A percentile compares a stretch with the other conserved stretches of the same genome.
These are phyloP conservation scores for Silene uniflora DNA, from an alignment of 148 eudicot genomes.

Conservation along the genomic window DNA sequence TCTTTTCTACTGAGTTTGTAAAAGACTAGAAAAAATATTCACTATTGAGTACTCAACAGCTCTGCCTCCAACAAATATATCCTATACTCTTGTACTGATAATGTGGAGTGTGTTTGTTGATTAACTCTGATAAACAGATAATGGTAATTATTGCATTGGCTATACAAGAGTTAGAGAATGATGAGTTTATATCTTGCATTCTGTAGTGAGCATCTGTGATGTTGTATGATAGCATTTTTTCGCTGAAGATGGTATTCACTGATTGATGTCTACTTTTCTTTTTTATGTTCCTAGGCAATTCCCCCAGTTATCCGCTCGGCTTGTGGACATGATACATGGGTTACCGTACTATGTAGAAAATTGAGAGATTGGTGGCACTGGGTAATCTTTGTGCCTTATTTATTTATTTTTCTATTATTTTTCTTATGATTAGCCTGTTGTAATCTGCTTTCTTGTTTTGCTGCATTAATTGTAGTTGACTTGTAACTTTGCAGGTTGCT, in stretches of 20 bases:
- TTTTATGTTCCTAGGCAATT: slow-evolving; percentile 54
- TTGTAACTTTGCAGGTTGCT: slow-evolving; percentile 63
- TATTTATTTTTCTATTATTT: background rate
- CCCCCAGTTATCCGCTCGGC: slow-evolving; percentile 94
- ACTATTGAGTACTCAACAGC: background rate
- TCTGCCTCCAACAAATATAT: background rate
- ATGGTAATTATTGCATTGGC: background rate
- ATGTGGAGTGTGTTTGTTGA: background rate
- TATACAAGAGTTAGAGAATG: background rate
- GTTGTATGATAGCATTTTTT: background rate
- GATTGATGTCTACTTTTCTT: background rate
- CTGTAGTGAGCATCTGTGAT: background rate
- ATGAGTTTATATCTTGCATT: background rate
- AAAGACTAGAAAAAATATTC: background rate
- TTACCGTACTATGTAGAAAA: slow-evolving; percentile 92
- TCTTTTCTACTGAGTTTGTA: background rate
- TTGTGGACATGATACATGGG: slow-evolving; percentile 86
- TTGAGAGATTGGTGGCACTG: slow-evolving; percentile 99
- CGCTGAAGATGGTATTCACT: background rate
- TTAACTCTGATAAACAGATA: background rate
- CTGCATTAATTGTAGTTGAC: slow-evolving; percentile 17
- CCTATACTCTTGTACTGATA: background rate
- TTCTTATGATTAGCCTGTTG: background rate
- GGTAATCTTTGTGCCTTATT: slow-evolving; percentile 44
- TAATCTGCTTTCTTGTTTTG: slow-evolving; percentile 14